A percentile compares a stretch with the other conserved stretches of the same genome.
phyloP scores from a whole-genome alignment of 768 basidiomycete genomes.

The Steccherinum ochraceum region DNA sequence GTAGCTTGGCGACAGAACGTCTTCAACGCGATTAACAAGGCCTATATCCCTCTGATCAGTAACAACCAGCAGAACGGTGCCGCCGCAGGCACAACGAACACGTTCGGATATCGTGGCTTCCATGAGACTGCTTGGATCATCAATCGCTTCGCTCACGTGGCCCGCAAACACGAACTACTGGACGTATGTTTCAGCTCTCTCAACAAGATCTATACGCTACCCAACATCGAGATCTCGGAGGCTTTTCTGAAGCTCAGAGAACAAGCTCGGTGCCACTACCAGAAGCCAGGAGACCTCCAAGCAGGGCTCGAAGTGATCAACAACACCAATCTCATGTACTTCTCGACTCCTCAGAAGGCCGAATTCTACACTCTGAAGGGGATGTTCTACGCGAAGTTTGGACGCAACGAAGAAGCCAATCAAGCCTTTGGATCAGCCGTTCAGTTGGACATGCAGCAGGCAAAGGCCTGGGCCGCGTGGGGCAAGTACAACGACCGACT shows the following conservation, averaged over 20 bases:
- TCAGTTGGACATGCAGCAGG: conserved; percentile 89
- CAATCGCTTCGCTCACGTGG: conserved; percentile 98
- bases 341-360: conserved; percentile 89
- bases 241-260: conserved; percentile 98
- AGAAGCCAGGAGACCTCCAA: conserved; percentile 87
- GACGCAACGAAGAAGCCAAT: conserved; percentile 85
- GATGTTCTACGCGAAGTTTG: conserved; percentile 92
- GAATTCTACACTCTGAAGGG: conserved; percentile 99
- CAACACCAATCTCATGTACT: conserved; percentile 98
- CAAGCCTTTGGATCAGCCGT: conserved; percentile 91
- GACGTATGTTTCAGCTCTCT: conserved; percentile 94
- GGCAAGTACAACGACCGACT: conserved; percentile 88
- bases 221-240: conserved; percentile 99
- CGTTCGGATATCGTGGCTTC: conserved; percentile 91
- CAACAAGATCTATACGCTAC: conserved; percentile 96
- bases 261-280: conserved; percentile 97
- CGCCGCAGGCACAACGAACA: conserved; percentile 57
- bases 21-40: conserved; percentile 93
- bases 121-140: conserved; percentile 99
- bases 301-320: conserved; percentile 98
- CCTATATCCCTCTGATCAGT: conserved; percentile 86
- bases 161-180: conserved; percentile 91
- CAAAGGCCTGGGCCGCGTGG: conserved; percentile 99
- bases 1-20: conserved; percentile 99
- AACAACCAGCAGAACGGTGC: conserved; percentile 40